Evolutionary conservation across 257 asterid species (phyloP), one percentile per base, ranked within the genome.

Genomic region (Galeopsis tetrahit): DNA sequence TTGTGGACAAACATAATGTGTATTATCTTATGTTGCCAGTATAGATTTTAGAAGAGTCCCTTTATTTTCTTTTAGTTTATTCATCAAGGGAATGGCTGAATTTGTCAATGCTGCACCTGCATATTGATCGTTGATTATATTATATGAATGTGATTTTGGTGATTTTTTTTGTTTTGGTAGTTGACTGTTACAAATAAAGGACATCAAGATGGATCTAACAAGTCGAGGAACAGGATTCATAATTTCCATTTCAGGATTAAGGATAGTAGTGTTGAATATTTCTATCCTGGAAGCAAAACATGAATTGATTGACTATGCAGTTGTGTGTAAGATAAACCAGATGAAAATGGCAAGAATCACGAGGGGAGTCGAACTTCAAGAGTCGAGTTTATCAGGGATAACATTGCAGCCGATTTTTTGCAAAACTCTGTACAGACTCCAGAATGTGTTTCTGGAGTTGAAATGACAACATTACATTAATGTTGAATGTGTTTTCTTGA

Each of bases 161-260:
- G 57, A 59, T 57, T 69, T 15, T 31, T 10, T 53, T 5, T 35
- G 55, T 74, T 65, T 63, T 10, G 71, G 76, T 89, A 93, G 97
- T 74, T 95, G 86, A 91, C 92, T 0, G 85, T 95, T 43, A 13
- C 80, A 4, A 84, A 86, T 81, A 88, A 85, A 79, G 92, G 87
- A 63, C 70, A 77, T 73, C 68, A 69, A 56, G 84, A 61, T 40
- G 82, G 80, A 31, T 57, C 69, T 34, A 80, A 85, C 70, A 85
- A 71, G 70, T 73, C 80, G 4, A 80, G 83, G 73, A 80, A 73
- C 82, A 89, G 80, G 82, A 74, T 86, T 57, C 66, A 69, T 66
- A 92, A 88, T 83, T 85, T 91, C 82, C 97, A 95, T 42, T 88
- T 90, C 83, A 85, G 83, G 87, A 81, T 92, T 28, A 92, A 87